A percentile compares a stretch with the other conserved stretches of the same genome.
These are phyloP conservation scores for Colletotrichum liaoningense DNA, from an alignment of 2,329 filamentous ascomycete genomes.

Conservation along the genomic window DNA sequence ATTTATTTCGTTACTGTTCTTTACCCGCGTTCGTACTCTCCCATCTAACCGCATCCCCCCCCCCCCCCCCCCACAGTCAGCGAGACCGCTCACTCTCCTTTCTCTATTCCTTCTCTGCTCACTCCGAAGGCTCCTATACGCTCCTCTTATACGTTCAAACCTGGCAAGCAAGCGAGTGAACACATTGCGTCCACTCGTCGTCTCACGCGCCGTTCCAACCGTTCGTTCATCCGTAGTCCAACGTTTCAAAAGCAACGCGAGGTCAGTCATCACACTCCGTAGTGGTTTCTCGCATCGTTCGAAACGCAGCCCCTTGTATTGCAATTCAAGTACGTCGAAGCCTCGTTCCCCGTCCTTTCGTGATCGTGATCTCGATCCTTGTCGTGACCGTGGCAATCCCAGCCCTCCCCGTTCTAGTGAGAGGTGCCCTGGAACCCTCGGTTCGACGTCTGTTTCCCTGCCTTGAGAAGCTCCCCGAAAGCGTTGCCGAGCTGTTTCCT, in stretches of 20 bases:
- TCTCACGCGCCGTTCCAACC: not conserved
- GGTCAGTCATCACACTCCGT: not conserved
- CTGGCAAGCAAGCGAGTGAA: not conserved
- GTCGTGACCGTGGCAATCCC: not conserved
- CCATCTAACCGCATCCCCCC: slow-evolving; percentile 3
- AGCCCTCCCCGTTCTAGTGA: slow-evolving; percentile 38
- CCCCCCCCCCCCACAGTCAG: not conserved
- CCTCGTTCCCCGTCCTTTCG: not conserved
- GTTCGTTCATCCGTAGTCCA: slow-evolving; percentile 7
- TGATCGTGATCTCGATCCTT: not conserved
- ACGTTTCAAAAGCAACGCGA: slow-evolving; percentile 9
- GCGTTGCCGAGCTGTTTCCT: slow-evolving; percentile 72
- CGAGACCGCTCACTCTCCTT: not conserved
- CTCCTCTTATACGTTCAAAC: not conserved
- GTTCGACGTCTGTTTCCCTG: slow-evolving; percentile 45
- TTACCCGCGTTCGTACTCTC: not conserved
- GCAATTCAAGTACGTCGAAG: not conserved
- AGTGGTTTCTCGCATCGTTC: not conserved
- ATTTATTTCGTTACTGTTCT: slow-evolving; percentile 12
- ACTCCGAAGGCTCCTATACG: not conserved
- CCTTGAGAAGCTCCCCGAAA: slow-evolving; percentile 69
- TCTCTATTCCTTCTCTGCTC: slow-evolving; percentile 6
- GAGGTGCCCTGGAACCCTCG: slow-evolving; percentile 45
- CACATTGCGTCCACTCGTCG: not conserved
- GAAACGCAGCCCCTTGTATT: not conserved